Base-by-base conservation (phyloP, 148 eudicot species). In the Amaranthus hypochondriacus region DNA sequence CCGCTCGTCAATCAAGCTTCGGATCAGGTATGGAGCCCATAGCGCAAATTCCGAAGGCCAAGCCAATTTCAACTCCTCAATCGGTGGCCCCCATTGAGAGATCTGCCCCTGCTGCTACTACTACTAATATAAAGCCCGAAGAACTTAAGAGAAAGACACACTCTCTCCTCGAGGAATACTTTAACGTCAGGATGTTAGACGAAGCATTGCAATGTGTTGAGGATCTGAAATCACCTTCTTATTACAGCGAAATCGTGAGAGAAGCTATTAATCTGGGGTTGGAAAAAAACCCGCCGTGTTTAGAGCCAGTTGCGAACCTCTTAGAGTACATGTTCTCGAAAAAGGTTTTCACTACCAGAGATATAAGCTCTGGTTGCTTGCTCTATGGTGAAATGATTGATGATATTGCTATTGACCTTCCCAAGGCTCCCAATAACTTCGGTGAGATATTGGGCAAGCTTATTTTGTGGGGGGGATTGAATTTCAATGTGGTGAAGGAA, bases 121-220 rank as follows among this genome's bases (percentile, higher is more conserved):
- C 85, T 39, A 60, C 73, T 43, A 66, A 46, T 72, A 12, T 65
- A 13, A 88, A 80, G 60, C 75, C 73, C 0, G 89, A 85, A 21
- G 92, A 80, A 72, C 87, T 89, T 15, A 78, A 64, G 77, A 85
- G 80, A 59, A 87, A 92, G 73, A 84, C 97, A 7, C 18, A 73
- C 4, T 87, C 97, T 18, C 87, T 92, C 58, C 74, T 95, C 43
- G 92, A 92, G 80, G 99, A 95, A 64, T 95, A 89, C 76, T 95
- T 95, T 70, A 84, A 75, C 70, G 63, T 95, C 21, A 80, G 77
- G 28, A 75, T 95, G 5, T 67, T 95, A 72, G 97, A 89, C 4
- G 99, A 95, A 81, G 99, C 96, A 1, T 80, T 86, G 56, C 89
- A 82, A 70, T 92, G 99, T 46, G 74, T 95, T 15, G 81, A 79